These are phyloP conservation scores for Chaetomium tenue DNA, from an alignment of 495 filamentous ascomycete genomes.

Conservation along the genomic window DNA sequence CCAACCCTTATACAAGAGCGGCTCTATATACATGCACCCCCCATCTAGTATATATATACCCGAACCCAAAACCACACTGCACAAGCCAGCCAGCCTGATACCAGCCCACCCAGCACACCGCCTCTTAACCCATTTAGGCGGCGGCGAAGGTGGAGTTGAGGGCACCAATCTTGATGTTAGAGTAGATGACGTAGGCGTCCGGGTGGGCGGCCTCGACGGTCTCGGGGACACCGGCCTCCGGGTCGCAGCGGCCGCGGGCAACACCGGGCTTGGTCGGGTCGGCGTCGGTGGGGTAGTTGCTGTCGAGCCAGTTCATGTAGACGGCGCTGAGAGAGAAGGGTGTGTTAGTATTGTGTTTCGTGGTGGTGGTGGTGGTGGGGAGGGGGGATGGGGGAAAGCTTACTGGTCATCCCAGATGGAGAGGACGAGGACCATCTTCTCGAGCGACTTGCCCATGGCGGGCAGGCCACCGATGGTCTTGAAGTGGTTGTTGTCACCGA, in stretches of 20 bases:
- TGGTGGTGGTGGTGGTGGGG: too few species aligned
- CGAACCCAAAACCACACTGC: background rate
- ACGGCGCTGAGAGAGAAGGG: conserved; percentile 28
- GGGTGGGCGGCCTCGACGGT: conserved; percentile 52
- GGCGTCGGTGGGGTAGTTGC: conserved; percentile 56
- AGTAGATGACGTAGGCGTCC: conserved; percentile 58
- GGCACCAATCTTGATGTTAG: conserved; percentile 60
- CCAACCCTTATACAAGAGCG: background rate
- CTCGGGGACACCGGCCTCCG: conserved; percentile 51
- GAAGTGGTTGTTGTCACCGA: conserved; percentile 58
- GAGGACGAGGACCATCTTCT: conserved; percentile 67
- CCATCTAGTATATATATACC: conserved; percentile 7
- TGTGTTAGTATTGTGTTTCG: background rate
- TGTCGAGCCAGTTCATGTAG: conserved; percentile 74
- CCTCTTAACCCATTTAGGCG: conserved; percentile 16
- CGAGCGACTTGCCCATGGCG: conserved; percentile 55
- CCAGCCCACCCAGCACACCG: background rate
- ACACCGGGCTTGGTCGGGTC: conserved; percentile 54
- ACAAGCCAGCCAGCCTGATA: background rate
- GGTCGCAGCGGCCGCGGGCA: conserved; percentile 60
- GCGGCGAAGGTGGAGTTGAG: conserved; percentile 36
- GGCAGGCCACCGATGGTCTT: conserved; percentile 55
- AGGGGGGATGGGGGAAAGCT: conserved; percentile 6
- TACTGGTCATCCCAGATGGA: conserved; percentile 68
- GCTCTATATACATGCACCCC: conserved; percentile 13